These are phyloP conservation scores for Paramyrothecium sp. DNA, from an alignment of 2,329 filamentous ascomycete genomes.

Conservation along the genomic window DNA sequence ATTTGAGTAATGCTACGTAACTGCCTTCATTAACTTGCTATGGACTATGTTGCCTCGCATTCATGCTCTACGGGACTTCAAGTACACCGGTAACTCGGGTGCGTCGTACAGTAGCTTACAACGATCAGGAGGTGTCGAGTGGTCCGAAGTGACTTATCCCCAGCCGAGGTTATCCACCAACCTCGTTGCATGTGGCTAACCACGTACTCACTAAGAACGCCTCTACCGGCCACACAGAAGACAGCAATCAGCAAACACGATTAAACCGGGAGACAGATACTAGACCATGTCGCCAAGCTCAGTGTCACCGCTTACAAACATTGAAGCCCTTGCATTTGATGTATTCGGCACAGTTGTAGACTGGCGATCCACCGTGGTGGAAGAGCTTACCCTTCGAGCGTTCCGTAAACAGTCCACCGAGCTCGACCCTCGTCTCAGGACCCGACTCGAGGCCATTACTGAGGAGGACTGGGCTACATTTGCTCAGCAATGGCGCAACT, in stretches of 20 bases:
- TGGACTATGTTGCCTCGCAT: too few relatives aligned
- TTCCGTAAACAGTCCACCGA: conserved; percentile 45
- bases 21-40: too few relatives aligned
- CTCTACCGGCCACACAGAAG: not conserved
- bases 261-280: conserved; percentile 3
- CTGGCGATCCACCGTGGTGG: conserved; percentile 68
- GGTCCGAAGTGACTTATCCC: too few relatives aligned
- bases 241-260: not conserved
- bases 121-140: too few relatives aligned
- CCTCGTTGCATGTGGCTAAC: not conserved
- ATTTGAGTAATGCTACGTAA: too few relatives aligned
- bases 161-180: not conserved
- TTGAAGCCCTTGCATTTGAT: conserved; percentile 69
- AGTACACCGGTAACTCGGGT: too few relatives aligned
- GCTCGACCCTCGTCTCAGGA: conserved; percentile 44
- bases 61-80: too few relatives aligned
- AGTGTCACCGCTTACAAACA: conserved; percentile 21
- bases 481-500: conserved; percentile 67
- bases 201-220: not conserved
- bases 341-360: conserved; percentile 80
- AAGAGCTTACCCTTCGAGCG: conserved; percentile 53
- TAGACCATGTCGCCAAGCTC: conserved; percentile 22
- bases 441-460: conserved; percentile 49
- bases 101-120: too few relatives aligned
- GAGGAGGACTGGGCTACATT: conserved; percentile 61